Percentiles rank a stretch among this genome's conserved stretches.
These are phyloP conservation scores for Neurospora discreta DNA, from an alignment of 495 filamentous ascomycete species.

Conservation along the genomic window DNA sequence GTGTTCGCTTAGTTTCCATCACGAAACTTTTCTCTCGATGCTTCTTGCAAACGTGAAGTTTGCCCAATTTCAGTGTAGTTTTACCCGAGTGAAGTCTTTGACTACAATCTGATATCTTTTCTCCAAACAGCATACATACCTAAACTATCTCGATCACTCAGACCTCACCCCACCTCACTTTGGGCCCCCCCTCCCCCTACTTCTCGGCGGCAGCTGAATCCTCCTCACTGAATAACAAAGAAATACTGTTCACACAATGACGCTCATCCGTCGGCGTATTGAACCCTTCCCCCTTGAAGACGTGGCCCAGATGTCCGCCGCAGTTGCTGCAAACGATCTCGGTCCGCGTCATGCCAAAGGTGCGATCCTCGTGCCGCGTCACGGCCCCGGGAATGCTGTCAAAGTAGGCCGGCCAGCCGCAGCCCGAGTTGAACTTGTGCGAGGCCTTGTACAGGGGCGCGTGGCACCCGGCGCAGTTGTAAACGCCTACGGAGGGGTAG, in stretches of 20 bases:
- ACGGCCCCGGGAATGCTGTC: conserved; percentile 88
- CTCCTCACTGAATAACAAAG: conserved; percentile 64
- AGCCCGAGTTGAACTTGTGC: conserved; percentile 93
- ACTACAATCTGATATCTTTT: background rate
- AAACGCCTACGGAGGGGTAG: conserved; percentile 58
- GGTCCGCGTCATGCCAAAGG: conserved; percentile 73
- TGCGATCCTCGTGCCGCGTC: conserved; percentile 60
- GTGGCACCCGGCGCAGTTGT: conserved; percentile 75
- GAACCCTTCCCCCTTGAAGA: conserved; percentile 94
- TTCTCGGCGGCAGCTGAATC: conserved; percentile 49
- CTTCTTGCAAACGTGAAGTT: background rate
- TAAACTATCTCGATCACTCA: background rate
- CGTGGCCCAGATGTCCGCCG: conserved; percentile 91
- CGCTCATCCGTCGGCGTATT: conserved; percentile 86
- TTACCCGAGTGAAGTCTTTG: background rate
- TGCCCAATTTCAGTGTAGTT: background rate
- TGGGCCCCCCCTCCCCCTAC: conserved; percentile 12
- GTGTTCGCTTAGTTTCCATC: background rate
- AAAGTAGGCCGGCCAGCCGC: conserved; percentile 97
- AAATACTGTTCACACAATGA: conserved; percentile 94
- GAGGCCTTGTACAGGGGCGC: conserved; percentile 80
- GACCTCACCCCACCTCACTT: conserved; percentile 17
- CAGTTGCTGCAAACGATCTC: conserved; percentile 93
- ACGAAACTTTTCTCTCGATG: background rate
- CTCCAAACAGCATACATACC: background rate